Base-by-base conservation (phyloP, 2,329 filamentous ascomycete genomes). In the Diaporthe velutina region DNA sequence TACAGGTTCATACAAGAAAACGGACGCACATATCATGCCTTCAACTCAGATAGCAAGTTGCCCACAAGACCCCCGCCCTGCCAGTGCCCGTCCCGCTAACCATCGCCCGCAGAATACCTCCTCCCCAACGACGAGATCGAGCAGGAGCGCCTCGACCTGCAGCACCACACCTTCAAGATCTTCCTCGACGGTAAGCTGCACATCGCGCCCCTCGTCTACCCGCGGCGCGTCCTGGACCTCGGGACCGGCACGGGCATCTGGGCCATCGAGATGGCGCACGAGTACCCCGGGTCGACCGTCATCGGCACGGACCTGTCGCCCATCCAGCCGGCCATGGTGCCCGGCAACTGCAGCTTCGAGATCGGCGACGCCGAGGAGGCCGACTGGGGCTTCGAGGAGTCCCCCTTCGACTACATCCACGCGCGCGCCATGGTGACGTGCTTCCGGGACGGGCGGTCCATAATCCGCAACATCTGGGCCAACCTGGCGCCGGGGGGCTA, bases 361-460 rank as follows among this genome's bases (percentile, higher is more conserved):
- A 84, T 90, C 45, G 88, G 90, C 77, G 88, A 90, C 78, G 84
- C 87, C 10, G 87, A 90, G 78, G 84, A 88, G 22, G 28, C 42
- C 74, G 83, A 86, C 4, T 91, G 89, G 89, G 81, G 86, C 4
- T 80, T 77, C 22, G 87, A 85, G 77, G 80, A 84, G 2, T 83
- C 87, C 61, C 83, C 87, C 61, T 90, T 90, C 80, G 86, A 90
- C 79, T 88, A 86, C 77, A 86, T 91, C 73, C 88, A 90, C 79
- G 82, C 84, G 40, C 85, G 89, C 48, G 84, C 87, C 33, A 84
- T 91, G 79, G 84, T 84, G 48, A 86, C 84, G 58, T 86, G 85
- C 38, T 88, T 91, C 75, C 80, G 83, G 25, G 84, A 90, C 78
- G 89, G 87, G 81, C 83, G 82, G 1, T 79, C 78, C n/a, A 82